Conservation (phyloP, 352 stramenopile species). For the Aphanomyces stellatus region DNA sequence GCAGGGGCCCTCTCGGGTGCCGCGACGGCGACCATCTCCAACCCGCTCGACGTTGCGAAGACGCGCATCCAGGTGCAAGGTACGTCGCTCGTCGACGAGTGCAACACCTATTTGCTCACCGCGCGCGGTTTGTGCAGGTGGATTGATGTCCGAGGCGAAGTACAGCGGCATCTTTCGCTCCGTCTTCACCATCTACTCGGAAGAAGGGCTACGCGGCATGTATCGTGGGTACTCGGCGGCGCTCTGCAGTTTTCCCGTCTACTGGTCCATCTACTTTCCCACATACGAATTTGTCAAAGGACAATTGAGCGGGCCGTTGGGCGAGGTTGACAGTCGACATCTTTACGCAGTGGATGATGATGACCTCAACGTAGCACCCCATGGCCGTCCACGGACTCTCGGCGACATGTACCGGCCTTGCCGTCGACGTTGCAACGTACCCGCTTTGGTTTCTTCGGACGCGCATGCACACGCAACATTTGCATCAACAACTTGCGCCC, state of each 20-base stretch:
- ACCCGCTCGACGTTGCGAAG: slow-evolving; percentile 14
- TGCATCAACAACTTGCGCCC: background rate
- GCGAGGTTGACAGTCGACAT: background rate
- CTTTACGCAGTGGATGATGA: background rate
- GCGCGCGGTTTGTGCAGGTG: background rate
- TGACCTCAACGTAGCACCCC: background rate
- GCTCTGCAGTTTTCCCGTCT: slow-evolving; percentile 16
- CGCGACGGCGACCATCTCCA: slow-evolving; percentile 4
- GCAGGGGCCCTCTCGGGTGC: slow-evolving; percentile 10
- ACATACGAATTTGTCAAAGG: slow-evolving; percentile 13
- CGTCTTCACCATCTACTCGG: slow-evolving; percentile 13
- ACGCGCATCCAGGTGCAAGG: slow-evolving; percentile 17
- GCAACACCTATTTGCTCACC: too few species aligned
- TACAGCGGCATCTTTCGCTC: slow-evolving; percentile 19
- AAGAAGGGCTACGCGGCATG: slow-evolving; percentile 17
- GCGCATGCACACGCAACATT: slow-evolving; percentile 18
- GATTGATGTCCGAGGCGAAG: background rate
- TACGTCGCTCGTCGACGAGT: background rate
- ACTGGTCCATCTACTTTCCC: slow-evolving; percentile 18
- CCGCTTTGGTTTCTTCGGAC: slow-evolving; percentile 16
- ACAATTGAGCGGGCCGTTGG: background rate
- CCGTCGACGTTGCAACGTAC: slow-evolving; percentile 12
- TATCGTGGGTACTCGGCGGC: slow-evolving; percentile 17
- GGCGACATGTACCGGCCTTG: slow-evolving; percentile 8
- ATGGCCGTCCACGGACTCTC: background rate